These are phyloP conservation scores for Botryotinia globosa DNA, from an alignment of 2,329 filamentous ascomycete genomes.

Conservation along the genomic window DNA sequence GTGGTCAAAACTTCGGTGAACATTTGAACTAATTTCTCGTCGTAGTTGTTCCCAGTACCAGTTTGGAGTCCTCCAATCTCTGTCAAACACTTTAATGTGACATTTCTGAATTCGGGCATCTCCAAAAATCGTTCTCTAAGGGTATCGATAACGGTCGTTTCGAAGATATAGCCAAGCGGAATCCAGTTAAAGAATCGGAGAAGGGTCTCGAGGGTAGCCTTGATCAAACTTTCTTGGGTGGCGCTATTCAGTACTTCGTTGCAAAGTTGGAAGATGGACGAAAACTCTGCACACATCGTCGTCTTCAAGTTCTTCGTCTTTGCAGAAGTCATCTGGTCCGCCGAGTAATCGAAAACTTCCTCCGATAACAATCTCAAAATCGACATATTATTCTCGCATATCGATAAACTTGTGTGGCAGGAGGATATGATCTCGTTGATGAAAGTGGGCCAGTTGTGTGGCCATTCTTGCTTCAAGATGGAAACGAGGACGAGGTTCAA, in stretches of 20 bases:
- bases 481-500: constrained; percentile 96
- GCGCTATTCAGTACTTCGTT: constrained; percentile 91
- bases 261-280: constrained; percentile 96
- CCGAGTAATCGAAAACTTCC: constrained; percentile 98
- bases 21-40: constrained; percentile 96
- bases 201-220: constrained; percentile 93
- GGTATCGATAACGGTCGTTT: constrained; percentile 94
- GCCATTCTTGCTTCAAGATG: constrained; percentile 99
- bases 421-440: constrained; percentile 99
- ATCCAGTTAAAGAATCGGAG: constrained; percentile 99
- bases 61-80: constrained; percentile 95
- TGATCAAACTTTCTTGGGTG: constrained; percentile 82
- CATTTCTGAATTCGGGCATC: constrained; percentile 91
- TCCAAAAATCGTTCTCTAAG: constrained; percentile 89
- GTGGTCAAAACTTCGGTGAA: constrained; percentile 95
- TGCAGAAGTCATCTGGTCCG: constrained; percentile 97
- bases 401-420: constrained; percentile 90
- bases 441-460: constrained; percentile 99
- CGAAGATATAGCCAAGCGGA: constrained; percentile 95
- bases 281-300: constrained; percentile 98
- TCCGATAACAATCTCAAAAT: constrained; percentile 93
- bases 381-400: constrained; percentile 99
- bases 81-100: constrained; percentile 93
- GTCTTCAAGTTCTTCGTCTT: constrained; percentile 97
- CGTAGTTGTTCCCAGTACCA: constrained; percentile 71